These are phyloP conservation scores for Xylaria grammica DNA, from an alignment of 495 filamentous ascomycete species.

Conservation along the genomic window DNA sequence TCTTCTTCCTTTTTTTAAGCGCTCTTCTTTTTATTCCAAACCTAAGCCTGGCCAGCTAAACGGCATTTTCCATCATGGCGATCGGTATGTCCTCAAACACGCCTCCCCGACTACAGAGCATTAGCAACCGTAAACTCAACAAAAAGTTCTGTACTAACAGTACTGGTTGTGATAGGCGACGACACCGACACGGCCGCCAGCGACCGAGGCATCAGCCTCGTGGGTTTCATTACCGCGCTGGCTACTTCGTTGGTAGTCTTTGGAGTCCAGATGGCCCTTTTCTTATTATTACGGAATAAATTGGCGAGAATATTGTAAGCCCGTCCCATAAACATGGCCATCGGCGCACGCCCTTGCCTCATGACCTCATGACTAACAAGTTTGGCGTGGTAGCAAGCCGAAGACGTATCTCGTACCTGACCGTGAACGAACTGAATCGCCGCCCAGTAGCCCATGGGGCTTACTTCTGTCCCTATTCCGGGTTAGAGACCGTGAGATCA, in stretches of 20 bases:
- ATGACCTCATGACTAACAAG: constrained; percentile 22
- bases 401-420: constrained; percentile 92
- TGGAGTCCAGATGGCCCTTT: constrained; percentile 75
- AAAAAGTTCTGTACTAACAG: not conserved
- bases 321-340: not conserved
- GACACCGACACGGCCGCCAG: constrained; percentile 41
- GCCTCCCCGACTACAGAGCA: not conserved
- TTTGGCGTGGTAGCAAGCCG: constrained; percentile 63
- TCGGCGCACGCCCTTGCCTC: not conserved
- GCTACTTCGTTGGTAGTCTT: constrained; percentile 74
- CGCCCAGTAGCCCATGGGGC: constrained; percentile 70
- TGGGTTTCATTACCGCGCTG: constrained; percentile 78
- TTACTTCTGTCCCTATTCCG: constrained; percentile 75
- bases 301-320: constrained; percentile 84
- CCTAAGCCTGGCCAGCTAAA: not conserved
- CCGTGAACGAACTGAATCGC: constrained; percentile 76
- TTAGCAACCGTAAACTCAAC: not conserved
- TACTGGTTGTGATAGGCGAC: constrained; percentile 10
- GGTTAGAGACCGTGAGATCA: constrained; percentile 84
- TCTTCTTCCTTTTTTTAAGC: not conserved
- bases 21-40: not conserved
- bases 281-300: constrained; percentile 77
- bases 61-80: constrained; percentile 25
- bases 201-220: constrained; percentile 59
- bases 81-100: constrained; percentile 29